phyloP scores from a whole-genome alignment of 768 basidiomycete species.

The Calocybe gangraenosa region DNA sequence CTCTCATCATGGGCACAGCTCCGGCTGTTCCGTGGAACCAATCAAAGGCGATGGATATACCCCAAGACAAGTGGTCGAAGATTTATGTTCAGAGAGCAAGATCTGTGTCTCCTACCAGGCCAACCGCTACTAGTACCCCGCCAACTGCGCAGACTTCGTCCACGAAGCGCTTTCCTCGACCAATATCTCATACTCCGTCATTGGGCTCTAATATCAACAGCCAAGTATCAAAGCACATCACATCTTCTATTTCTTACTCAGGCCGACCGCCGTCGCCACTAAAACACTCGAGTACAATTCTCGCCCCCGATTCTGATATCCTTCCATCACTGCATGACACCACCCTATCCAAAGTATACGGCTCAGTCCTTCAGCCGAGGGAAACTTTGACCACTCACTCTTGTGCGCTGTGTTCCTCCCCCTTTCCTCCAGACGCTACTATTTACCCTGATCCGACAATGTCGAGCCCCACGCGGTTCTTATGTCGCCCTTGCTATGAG shows the following conservation, averaged over 20 bases:
- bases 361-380: slow-evolving; percentile 77
- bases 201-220: slow-evolving; percentile 32
- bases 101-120: slow-evolving; percentile 34
- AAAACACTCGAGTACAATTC: slow-evolving; percentile 46
- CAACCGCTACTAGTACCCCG: slow-evolving; percentile 15
- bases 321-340: slow-evolving; percentile 52
- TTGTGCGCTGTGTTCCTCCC: slow-evolving; percentile 59
- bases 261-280: slow-evolving; percentile 54
- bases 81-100: slow-evolving; percentile 63
- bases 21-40: slow-evolving; percentile 68
- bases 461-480: slow-evolving; percentile 46
- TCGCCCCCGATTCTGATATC: slow-evolving; percentile 56
- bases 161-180: slow-evolving; percentile 48
- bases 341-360: slow-evolving; percentile 78
- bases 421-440: slow-evolving; percentile 78
- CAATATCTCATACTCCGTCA: slow-evolving; percentile 28
- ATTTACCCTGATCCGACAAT: slow-evolving; percentile 73
- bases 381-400: slow-evolving; percentile 67
- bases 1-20: slow-evolving; percentile 34
- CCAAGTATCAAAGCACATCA: slow-evolving; percentile 56
- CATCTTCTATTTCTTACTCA: slow-evolving; percentile 39
- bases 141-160: slow-evolving; percentile 23
- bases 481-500: slow-evolving; percentile 73
- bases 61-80: slow-evolving; percentile 73
- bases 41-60: slow-evolving; percentile 32